Percentiles rank a stretch among this genome's conserved stretches.
phyloP scores from a whole-genome alignment of 352 stramenopile species.

The Phytopythium vexans region DNA sequence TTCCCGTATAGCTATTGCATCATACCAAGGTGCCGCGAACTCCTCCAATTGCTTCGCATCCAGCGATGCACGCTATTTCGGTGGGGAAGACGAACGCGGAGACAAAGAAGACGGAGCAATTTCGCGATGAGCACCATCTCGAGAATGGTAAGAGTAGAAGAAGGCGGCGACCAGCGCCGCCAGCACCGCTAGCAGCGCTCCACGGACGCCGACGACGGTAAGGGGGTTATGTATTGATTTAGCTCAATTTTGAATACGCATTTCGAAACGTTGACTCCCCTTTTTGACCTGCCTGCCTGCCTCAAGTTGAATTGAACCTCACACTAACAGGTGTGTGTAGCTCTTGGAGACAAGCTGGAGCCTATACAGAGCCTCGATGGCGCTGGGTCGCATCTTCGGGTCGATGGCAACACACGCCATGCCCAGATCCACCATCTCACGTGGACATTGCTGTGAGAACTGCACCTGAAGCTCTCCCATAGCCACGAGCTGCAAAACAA shows the following conservation, averaged over 20 bases:
- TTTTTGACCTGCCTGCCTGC: too few relatives aligned
- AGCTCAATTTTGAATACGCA: too few relatives aligned
- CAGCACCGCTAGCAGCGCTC: constrained; percentile 1
- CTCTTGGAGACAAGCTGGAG: constrained; percentile 30
- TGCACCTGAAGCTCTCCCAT: too few relatives aligned
- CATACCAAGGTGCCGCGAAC: too few relatives aligned
- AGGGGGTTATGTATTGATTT: too few relatives aligned
- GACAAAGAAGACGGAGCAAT: not conserved
- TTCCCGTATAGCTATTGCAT: too few relatives aligned
- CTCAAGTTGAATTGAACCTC: too few relatives aligned
- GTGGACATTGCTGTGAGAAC: too few relatives aligned
- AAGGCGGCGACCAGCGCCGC: constrained; percentile 2
- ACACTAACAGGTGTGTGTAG: constrained; percentile 21
- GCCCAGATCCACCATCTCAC: constrained; percentile 22
- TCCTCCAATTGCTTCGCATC: constrained; percentile 28
- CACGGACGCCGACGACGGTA: not conserved
- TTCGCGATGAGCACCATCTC: not conserved
- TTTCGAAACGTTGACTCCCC: too few relatives aligned
- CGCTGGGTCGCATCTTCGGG: constrained; percentile 25
- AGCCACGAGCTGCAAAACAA: too few relatives aligned
- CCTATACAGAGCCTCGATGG: constrained; percentile 27
- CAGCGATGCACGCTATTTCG: constrained; percentile 10
- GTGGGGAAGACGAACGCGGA: too few relatives aligned
- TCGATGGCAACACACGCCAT: constrained; percentile 33
- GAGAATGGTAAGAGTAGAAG: not conserved